phyloP scores from a whole-genome alignment of 2,329 filamentous ascomycete species.

The Penicillium sp. region DNA sequence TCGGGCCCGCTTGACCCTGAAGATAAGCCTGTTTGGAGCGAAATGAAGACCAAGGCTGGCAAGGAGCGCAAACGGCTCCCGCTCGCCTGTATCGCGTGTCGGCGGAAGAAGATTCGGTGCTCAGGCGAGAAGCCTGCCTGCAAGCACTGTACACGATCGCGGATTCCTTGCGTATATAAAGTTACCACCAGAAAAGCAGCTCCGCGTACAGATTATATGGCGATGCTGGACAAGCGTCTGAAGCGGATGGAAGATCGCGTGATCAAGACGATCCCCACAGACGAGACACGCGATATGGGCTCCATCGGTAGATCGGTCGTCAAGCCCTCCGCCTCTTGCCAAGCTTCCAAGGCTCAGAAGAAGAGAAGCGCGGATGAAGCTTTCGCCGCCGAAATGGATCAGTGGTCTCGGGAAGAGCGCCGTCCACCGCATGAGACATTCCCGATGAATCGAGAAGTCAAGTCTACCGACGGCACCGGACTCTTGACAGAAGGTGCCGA shows the following conservation, averaged over 20 bases:
- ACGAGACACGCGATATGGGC: constrained; percentile 71
- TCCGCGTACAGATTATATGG: constrained; percentile 97
- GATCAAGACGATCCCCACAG: constrained; percentile 90
- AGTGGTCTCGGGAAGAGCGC: constrained; percentile 71
- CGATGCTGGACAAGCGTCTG: constrained; percentile 93
- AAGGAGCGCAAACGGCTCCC: constrained; percentile 94
- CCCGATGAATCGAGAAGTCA: constrained; percentile 60
- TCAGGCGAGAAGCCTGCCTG: constrained; percentile 97
- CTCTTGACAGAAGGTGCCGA: constrained; percentile 82
- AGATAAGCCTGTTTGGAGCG: constrained; percentile 72
- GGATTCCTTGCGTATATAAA: constrained; percentile 97
- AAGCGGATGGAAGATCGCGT: constrained; percentile 98
- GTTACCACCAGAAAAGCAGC: constrained; percentile 93
- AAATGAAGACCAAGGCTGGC: constrained; percentile 87
- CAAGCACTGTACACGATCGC: constrained; percentile 90
- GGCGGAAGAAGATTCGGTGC: constrained; percentile 96
- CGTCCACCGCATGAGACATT: constrained; percentile 54
- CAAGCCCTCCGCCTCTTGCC: constrained; percentile 72
- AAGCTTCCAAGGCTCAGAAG: constrained; percentile 64
- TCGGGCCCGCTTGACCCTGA: constrained; percentile 50
- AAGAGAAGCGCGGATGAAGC: constrained; percentile 87
- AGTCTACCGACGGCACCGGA: constrained; percentile 74
- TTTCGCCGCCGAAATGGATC: constrained; percentile 78
- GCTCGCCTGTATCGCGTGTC: constrained; percentile 91
- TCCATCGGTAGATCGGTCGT: constrained; percentile 79